Percentiles rank a stretch among this genome's conserved stretches.
These are phyloP conservation scores for Suaeda aralocaspica DNA, from an alignment of 148 eudicot genomes.

Conservation along the genomic window DNA sequence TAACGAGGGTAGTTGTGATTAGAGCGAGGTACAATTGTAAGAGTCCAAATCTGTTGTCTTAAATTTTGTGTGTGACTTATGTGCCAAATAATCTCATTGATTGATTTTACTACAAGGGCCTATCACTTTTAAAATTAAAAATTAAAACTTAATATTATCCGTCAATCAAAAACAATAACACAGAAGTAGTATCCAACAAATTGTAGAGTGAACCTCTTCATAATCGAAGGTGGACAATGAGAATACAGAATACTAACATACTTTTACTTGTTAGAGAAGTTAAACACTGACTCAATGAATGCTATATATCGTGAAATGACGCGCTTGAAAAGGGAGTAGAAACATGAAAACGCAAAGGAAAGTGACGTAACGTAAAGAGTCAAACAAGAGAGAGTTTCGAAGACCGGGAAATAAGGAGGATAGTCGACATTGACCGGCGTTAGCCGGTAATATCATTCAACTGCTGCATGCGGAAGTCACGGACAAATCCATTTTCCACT, in stretches of 20 bases:
- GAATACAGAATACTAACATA: not conserved
- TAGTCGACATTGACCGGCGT: slow-evolving; percentile 10
- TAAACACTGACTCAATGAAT: not conserved
- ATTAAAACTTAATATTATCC: no score
- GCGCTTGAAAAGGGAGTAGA: not conserved
- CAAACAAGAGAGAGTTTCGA: slow-evolving; percentile 11
- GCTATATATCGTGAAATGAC: not conserved
- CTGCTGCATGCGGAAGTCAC: slow-evolving; percentile 29
- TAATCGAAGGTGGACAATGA: no score
- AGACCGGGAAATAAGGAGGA: slow-evolving; percentile 7
- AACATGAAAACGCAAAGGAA: not conserved
- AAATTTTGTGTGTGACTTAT: no score
- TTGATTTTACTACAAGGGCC: no score
- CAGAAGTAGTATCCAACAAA: no score
- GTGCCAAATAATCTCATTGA: no score
- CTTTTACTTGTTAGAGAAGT: not conserved
- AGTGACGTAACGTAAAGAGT: slow-evolving; percentile 13
- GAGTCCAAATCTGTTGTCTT: no score
- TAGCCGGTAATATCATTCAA: slow-evolving; percentile 18
- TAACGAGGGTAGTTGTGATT: no score
- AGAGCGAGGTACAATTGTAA: no score
- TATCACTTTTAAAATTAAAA: no score
- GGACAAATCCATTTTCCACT: slow-evolving; percentile 16
- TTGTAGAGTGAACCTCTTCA: no score
- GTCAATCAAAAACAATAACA: no score